Evolutionary conservation across 495 filamentous ascomycete genomes (phyloP).

Genomic region (Staphylotrichum tortipilum): DNA sequence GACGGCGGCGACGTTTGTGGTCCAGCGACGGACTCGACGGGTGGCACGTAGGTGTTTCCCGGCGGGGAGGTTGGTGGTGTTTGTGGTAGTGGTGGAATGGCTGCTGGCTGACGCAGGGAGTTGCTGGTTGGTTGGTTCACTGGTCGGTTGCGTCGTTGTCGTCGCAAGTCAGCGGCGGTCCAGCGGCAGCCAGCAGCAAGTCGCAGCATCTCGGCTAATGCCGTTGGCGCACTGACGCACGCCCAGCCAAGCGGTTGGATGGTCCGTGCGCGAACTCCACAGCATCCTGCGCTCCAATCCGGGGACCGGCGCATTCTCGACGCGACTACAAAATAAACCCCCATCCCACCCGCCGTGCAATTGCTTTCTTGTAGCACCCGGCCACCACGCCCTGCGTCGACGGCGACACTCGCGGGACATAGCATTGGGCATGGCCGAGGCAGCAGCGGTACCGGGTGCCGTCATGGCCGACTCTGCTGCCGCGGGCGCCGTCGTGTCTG

Average conservation of each 20-base stretch:
- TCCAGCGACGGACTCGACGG: neutral
- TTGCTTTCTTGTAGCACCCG: constrained; percentile 24
- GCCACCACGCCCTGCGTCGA: neutral
- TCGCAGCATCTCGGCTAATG: neutral
- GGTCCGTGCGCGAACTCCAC: neutral
- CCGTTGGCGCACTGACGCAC: no score
- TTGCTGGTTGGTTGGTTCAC: no score
- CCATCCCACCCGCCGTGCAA: neutral
- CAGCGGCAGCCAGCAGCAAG: no score
- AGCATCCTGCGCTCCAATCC: neutral
- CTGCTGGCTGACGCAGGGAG: neutral
- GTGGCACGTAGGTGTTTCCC: neutral
- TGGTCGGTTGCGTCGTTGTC: no score
- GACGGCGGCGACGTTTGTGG: no score
- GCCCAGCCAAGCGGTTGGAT: no score
- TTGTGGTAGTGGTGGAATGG: no score
- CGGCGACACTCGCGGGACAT: neutral
- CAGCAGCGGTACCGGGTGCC: neutral
- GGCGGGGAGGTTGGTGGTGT: no score
- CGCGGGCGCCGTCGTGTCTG: neutral
- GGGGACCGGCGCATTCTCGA: no score
- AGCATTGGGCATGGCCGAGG: neutral
- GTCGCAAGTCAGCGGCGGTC: no score
- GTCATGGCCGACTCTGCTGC: neutral
- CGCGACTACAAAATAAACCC: constrained; percentile 20